Conservation (phyloP, 176 grass and related monocot genomes). For the Dactylis glomerata region DNA sequence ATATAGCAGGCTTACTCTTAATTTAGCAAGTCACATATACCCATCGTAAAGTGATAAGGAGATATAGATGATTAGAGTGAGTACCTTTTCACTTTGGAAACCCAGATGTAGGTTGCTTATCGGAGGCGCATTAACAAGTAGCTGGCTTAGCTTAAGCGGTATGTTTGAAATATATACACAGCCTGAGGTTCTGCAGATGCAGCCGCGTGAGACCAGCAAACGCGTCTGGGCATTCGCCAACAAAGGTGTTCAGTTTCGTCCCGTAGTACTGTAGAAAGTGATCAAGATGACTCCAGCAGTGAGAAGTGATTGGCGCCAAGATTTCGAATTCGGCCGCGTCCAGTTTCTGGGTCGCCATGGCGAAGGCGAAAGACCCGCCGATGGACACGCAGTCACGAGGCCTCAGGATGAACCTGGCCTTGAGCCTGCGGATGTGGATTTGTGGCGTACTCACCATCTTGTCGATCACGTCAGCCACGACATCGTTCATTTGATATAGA, state of each 20-base stretch:
- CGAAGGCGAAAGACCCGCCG: not conserved
- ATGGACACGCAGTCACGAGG: not conserved
- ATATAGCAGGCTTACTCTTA: too few relatives aligned
- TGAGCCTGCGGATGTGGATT: not conserved
- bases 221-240: not conserved
- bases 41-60: not conserved
- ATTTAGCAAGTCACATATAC: too few relatives aligned
- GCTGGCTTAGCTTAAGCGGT: too few relatives aligned
- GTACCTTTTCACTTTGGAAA: too few relatives aligned
- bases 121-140: too few relatives aligned
- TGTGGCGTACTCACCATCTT: not conserved
- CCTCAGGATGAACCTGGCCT: not conserved
- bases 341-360: not conserved
- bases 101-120: too few relatives aligned
- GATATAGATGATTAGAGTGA: too few relatives aligned
- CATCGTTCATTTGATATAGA: not conserved
- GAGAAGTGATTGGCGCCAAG: too few relatives aligned
- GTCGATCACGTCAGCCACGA: not conserved
- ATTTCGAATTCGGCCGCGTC: not conserved
- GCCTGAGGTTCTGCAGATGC: not conserved
- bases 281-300: too few relatives aligned
- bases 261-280: too few relatives aligned
- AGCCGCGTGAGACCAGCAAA: not conserved
- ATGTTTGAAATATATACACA: too few relatives aligned
- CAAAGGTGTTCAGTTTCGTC: not conserved